These are phyloP conservation scores for Mrakia frigida DNA, from an alignment of 768 basidiomycete genomes.

Conservation along the genomic window DNA sequence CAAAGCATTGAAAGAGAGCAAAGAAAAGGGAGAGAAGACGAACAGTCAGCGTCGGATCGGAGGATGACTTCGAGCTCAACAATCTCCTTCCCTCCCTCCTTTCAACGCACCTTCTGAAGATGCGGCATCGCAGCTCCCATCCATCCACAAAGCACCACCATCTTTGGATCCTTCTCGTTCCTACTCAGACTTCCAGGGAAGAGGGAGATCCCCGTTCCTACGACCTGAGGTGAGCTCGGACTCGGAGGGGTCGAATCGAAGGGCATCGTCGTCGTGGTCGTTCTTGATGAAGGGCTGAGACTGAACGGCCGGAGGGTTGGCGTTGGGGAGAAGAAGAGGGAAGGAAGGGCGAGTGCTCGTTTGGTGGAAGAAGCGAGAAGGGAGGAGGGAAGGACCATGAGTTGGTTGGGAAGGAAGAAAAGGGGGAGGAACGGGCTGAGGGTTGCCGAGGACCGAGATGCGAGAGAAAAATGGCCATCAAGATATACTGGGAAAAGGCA, in stretches of 20 bases:
- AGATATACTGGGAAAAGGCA: no score
- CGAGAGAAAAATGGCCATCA: no score
- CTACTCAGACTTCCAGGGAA: not conserved
- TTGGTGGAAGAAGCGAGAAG: no score
- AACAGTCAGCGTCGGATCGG: not conserved
- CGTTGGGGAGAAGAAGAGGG: no score
- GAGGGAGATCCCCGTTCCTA: not conserved
- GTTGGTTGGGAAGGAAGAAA: no score
- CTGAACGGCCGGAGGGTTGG: not conserved
- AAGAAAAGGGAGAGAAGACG: not conserved
- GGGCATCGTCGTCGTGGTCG: not conserved
- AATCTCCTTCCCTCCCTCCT: not conserved
- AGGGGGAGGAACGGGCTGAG: no score
- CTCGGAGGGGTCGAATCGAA: not conserved
- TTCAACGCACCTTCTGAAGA: not conserved
- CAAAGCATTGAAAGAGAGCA: no score
- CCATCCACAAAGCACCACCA: conserved; percentile 7
- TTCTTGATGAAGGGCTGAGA: not conserved
- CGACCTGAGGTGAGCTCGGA: not conserved
- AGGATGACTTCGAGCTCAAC: not conserved
- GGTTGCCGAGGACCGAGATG: no score
- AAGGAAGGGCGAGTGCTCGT: no score
- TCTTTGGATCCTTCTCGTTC: not conserved
- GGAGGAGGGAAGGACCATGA: no score
- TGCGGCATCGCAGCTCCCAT: conserved; percentile 4